Evolutionary conservation across 257 asterid species (phyloP), one percentile per base, ranked within the genome.

Genomic region (Salvia miltiorrhiza): DNA sequence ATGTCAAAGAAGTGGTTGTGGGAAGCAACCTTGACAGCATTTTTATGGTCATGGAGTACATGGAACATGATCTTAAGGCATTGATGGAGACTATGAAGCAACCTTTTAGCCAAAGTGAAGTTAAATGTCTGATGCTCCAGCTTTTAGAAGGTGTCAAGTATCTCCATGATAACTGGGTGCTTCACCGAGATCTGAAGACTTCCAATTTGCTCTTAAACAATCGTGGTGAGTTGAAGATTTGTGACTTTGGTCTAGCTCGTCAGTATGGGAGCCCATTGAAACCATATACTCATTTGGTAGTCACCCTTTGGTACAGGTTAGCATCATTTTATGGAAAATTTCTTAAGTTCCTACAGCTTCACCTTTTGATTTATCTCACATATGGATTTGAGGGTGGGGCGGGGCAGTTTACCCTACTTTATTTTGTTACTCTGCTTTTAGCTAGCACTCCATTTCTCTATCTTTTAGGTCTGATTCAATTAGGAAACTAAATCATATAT

Each of bases 301-400:
- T 92, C 70, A 92, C 98, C 70, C 79, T 92, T 76, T 92, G 96
- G 97, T 92, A 92, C 95, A 90, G 97, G 98, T 92, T 77, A 79
- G 95, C 45, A 30, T 75, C 55, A n/a, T 9, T 37, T 56, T 32
- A 12, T 70, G 44, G 72, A 45, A 43, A 44, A 61, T 1, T 1
- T 41, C 20, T 44, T 20, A 11, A 5, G 52, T 52, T 41, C 11
- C 32, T 63, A 10, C 1, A 8, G 28, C 37, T 20, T 7, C 30
- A 0, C 37, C 7, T 30, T 28, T 58, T 58, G 16, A 7, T 16
- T 58, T 9, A 17, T 55, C 6, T 55, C 45, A 58, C 45, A 33
- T 58, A 8, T 33, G 50, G 43, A 8, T 10, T 17, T 30, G 16
- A 4, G 44, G 26, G 35, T 30, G 35, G 35, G 35, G 35, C 0